These are phyloP conservation scores for Phyllosticta capitalensis DNA, from an alignment of 2,329 filamentous ascomycete species.

Conservation along the genomic window DNA sequence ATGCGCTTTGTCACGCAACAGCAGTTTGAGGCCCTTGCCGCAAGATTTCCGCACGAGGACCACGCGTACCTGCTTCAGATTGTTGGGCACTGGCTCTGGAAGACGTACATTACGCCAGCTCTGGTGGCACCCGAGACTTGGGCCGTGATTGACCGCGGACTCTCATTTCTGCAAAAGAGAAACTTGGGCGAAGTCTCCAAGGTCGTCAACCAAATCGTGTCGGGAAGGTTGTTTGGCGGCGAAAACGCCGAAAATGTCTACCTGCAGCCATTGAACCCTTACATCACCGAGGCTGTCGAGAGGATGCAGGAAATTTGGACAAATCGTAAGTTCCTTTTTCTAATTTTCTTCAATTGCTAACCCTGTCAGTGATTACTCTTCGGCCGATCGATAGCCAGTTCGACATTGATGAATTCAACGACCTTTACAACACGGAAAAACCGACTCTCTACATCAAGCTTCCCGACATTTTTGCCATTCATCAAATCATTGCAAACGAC, in stretches of 20 bases:
- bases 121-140: slow-evolving; percentile 84
- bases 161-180: slow-evolving; percentile 85
- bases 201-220: slow-evolving; percentile 78
- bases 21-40: slow-evolving; percentile 67
- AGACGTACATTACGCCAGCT: slow-evolving; percentile 83
- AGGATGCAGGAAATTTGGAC: slow-evolving; percentile 66
- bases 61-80: slow-evolving; percentile 70
- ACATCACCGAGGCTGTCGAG: slow-evolving; percentile 75
- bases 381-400: slow-evolving; percentile 84
- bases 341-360: neutral
- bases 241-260: slow-evolving; percentile 80
- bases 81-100: slow-evolving; percentile 88
- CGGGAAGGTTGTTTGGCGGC: slow-evolving; percentile 81
- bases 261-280: slow-evolving; percentile 86
- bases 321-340: slow-evolving; percentile 39
- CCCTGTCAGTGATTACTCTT: slow-evolving; percentile 59
- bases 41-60: slow-evolving; percentile 71
- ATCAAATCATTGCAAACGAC: slow-evolving; percentile 75
- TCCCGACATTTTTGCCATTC: slow-evolving; percentile 92
- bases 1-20: slow-evolving; percentile 81
- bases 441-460: slow-evolving; percentile 99
- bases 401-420: slow-evolving; percentile 98
- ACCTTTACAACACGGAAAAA: slow-evolving; percentile 91
- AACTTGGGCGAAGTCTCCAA: slow-evolving; percentile 87
- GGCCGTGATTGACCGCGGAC: slow-evolving; percentile 79